Evolutionary conservation across 202 grass and related monocot genomes (phyloP), one percentile per base, ranked within the genome.

Genomic region (Panicum hallii): DNA sequence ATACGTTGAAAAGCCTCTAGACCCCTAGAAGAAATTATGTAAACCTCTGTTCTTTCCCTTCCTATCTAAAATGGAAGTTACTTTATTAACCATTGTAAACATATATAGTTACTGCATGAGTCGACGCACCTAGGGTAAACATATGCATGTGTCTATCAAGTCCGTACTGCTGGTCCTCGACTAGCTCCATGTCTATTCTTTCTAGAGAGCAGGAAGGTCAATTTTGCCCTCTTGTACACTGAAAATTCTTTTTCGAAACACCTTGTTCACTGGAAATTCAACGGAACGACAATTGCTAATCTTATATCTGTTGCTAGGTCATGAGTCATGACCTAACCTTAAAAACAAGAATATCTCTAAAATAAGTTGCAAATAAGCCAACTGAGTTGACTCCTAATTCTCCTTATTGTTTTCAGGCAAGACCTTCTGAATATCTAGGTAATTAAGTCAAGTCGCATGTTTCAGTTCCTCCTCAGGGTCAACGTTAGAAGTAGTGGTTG

Each of bases 301-400:
- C 43, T 34, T 85, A 38, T 45, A 8, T 72, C 14, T 80, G 40
- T 64, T 77, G 7, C 54, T 57, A 82, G 72, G 72, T 83, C 67
- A 15, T 45, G 15, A 53, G 72, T 83, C 67, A 15, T 53, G 15
- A 53, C 84, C 60, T 83, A 90, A 83, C 83, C 66, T 26, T 28
- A 15, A 78, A 86, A 87, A 83, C 41, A 90, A 79, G 16, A 67
- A 83, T 86, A 90, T 86, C 72, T 66, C 48, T 65, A 26, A 26
- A 26, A 26, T 26, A 26, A 67, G 72, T 5, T 87, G 69, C n/a
- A 81, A 65, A 55, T 64, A 42, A 26, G 28, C 9, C 26, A 81
- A 79, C 66, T 76, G 45, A 20, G 34, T 63, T 72, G 75, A 86
- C 76, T 54, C 75, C 56, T 32, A 72, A 42, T 45, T 52, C 28